phyloP scores from a whole-genome alignment of 306 rosid genomes.

The Lathyrus oleraceus region DNA sequence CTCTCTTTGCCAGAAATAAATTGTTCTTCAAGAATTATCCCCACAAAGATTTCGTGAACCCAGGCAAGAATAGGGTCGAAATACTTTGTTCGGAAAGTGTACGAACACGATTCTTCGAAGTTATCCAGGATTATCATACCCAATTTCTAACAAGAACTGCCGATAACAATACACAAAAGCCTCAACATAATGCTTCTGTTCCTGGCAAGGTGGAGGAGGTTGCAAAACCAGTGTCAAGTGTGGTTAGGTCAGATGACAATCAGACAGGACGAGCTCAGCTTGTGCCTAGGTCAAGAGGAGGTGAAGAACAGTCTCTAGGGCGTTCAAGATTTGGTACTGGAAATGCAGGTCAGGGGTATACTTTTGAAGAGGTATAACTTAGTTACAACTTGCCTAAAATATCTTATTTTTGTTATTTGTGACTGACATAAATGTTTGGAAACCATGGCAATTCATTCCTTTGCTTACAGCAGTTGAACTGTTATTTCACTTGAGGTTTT shows the following conservation, averaged over 20 bases:
- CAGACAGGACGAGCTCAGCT: constrained; percentile 65
- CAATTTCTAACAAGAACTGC: too few species aligned
- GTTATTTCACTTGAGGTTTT: constrained; percentile 19
- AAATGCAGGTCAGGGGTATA: constrained; percentile 97
- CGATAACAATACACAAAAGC: constrained; percentile 68
- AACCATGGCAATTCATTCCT: constrained; percentile 15
- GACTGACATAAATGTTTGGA: constrained; percentile 17
- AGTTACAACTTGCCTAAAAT: constrained; percentile 4
- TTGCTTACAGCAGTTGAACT: constrained; percentile 3
- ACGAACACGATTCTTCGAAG: too few species aligned
- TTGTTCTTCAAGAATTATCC: too few species aligned
- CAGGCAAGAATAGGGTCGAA: too few species aligned
- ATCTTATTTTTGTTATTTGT: constrained; percentile 28
- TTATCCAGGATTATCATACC: too few species aligned
- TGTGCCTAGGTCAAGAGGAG: constrained; percentile 67
- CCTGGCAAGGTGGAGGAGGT: constrained; percentile 78
- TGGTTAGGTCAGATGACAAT: constrained; percentile 67
- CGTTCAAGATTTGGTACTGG: constrained; percentile 86
- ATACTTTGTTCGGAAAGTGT: too few species aligned
- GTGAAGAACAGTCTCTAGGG: constrained; percentile 70
- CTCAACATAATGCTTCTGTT: constrained; percentile 59
- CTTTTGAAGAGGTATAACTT: constrained; percentile 77
- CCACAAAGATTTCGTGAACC: too few species aligned
- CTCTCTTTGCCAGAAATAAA: too few species aligned
- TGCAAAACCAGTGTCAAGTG: constrained; percentile 56